phyloP scores from a whole-genome alignment of 805 yeast species.

The Lachancea lanzarotensis region DNA sequence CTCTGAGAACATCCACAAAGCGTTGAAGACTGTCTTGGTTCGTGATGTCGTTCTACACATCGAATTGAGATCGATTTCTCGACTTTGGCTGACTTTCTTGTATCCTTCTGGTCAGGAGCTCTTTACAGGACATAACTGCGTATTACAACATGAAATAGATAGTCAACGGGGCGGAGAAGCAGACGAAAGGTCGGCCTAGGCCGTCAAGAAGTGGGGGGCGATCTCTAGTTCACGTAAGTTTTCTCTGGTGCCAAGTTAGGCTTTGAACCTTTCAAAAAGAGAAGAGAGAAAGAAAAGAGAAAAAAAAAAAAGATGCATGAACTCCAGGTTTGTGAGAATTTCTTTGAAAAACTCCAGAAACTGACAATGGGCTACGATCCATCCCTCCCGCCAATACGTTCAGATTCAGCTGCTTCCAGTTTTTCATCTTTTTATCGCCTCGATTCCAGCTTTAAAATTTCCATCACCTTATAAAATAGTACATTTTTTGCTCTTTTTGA shows the following conservation, averaged over 20 bases:
- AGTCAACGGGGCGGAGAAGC: background rate
- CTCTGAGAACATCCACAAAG: too few species aligned
- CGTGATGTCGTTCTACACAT: too few species aligned
- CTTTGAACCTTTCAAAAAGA: too few species aligned
- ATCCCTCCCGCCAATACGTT: background rate
- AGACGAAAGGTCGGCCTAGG: background rate
- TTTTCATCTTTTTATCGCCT: background rate
- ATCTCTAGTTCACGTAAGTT: too few species aligned
- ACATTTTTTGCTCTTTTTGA: constrained; percentile 72
- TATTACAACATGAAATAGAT: background rate
- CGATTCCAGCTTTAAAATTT: background rate
- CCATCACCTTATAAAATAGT: constrained; percentile 54
- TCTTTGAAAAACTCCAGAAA: too few species aligned
- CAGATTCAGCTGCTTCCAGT: background rate
- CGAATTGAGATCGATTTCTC: too few species aligned
- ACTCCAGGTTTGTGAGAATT: too few species aligned
- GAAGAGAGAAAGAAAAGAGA: background rate
- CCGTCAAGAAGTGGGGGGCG: too few species aligned
- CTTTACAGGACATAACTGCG: constrained; percentile 5
- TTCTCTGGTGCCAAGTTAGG: too few species aligned
- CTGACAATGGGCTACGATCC: background rate
- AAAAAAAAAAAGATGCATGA: background rate
- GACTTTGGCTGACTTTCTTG: background rate
- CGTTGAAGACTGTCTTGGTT: background rate
- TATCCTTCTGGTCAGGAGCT: too few species aligned